A percentile compares a stretch with the other conserved stretches of the same genome.
phyloP scores from a whole-genome alignment of 495 filamentous ascomycete species.

The Alectoria sarmentosa region DNA sequence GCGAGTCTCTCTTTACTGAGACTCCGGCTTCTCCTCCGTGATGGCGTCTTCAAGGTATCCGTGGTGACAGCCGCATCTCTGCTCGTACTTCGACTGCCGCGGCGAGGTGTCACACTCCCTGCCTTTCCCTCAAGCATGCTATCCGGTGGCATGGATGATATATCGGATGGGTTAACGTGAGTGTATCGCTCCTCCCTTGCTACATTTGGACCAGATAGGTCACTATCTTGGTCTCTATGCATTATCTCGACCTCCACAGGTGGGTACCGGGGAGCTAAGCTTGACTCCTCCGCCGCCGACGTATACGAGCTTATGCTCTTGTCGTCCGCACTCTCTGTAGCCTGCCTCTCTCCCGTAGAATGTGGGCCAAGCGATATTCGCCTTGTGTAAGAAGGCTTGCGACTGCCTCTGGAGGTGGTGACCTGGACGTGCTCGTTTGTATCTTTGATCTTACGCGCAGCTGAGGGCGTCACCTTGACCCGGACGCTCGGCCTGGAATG shows the following conservation, averaged over 20 bases:
- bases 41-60: constrained; percentile 58
- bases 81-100: constrained; percentile 53
- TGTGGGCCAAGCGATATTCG: constrained; percentile 54
- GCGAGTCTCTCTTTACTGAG: constrained; percentile 66
- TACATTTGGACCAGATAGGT: constrained; percentile 43
- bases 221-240: constrained; percentile 49
- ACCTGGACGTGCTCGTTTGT: constrained; percentile 73
- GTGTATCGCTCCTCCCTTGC: constrained; percentile 53
- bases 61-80: constrained; percentile 40
- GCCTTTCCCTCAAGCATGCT: constrained; percentile 72
- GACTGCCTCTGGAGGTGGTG: constrained; percentile 62
- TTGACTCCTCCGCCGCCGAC: constrained; percentile 71
- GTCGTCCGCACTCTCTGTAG: constrained; percentile 45
- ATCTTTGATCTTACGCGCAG: constrained; percentile 45
- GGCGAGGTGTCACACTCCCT: constrained; percentile 39
- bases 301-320: constrained; percentile 56
- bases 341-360: constrained; percentile 46
- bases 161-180: constrained; percentile 60
- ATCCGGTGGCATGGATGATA: constrained; percentile 85
- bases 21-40: constrained; percentile 60
- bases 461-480: constrained; percentile 86
- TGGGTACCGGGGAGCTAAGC: constrained; percentile 53
- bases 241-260: constrained; percentile 84
- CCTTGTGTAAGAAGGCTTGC: constrained; percentile 57
- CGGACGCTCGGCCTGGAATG: constrained; percentile 81